These are phyloP conservation scores for Sesbania bispinosa DNA, from an alignment of 306 rosid genomes.

Conservation along the genomic window DNA sequence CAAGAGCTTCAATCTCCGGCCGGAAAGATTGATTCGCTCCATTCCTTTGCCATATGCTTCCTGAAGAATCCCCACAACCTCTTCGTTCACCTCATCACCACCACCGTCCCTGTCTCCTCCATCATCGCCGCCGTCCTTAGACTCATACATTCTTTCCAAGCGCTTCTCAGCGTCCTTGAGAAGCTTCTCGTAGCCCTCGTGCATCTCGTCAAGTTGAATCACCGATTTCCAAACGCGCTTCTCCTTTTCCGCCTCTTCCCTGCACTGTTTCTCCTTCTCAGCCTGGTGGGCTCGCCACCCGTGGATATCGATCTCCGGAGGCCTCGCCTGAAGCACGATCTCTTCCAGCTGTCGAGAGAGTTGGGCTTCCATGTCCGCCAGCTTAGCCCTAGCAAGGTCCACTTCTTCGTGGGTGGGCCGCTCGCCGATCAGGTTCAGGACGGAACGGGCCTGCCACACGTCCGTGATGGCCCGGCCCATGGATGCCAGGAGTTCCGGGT, in stretches of 20 bases:
- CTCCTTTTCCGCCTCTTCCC: conserved; percentile 64
- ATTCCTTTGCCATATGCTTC: conserved; percentile 63
- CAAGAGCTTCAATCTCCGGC: conserved; percentile 48
- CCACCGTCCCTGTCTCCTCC: conserved; percentile 16
- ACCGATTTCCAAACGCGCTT: conserved; percentile 47
- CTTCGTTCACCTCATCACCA: conserved; percentile 54
- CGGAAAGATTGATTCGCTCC: conserved; percentile 57
- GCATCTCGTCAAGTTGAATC: conserved; percentile 80
- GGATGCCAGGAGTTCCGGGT: conserved; percentile 63
- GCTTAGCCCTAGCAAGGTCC: conserved; percentile 55
- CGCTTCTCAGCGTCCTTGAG: conserved; percentile 75
- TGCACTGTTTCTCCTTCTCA: conserved; percentile 51
- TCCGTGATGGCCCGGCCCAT: conserved; percentile 68
- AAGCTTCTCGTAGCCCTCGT: conserved; percentile 71
- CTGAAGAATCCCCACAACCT: conserved; percentile 74
- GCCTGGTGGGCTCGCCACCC: conserved; percentile 65
- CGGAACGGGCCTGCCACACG: conserved; percentile 66
- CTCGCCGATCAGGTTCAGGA: conserved; percentile 71
- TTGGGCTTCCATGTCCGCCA: conserved; percentile 47
- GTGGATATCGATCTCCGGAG: conserved; percentile 54
- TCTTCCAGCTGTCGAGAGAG: conserved; percentile 59
- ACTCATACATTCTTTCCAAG: conserved; percentile 59
- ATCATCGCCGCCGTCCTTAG: conserved; percentile 32
- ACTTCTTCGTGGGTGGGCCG: conserved; percentile 79
- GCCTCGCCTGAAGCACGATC: conserved; percentile 54